Conservation (phyloP, 768 basidiomycete genomes). For the Pleurotus salmoneostramineus region DNA sequence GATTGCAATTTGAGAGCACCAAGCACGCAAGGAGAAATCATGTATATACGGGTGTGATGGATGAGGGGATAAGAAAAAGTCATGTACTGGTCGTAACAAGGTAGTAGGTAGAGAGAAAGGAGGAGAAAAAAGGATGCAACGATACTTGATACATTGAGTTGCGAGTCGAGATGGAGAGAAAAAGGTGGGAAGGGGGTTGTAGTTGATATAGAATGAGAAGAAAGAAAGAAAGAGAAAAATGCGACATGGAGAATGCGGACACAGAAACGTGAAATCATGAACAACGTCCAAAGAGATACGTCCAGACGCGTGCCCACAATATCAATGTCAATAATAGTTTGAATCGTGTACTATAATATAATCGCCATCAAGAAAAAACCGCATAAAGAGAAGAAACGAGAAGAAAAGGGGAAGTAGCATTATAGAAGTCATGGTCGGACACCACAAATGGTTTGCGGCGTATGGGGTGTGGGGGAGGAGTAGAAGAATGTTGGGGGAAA, state of each 20-base stretch:
- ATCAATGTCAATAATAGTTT: neutral
- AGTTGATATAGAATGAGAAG: conserved; percentile 3
- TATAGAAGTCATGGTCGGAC: neutral
- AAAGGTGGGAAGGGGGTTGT: neutral
- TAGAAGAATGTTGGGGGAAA: neutral
- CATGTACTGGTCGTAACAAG: conserved; percentile 3
- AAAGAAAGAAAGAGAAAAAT: neutral
- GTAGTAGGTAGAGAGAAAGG: neutral
- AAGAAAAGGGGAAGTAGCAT: neutral
- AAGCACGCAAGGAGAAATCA: conserved; percentile 4
- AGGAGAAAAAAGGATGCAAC: neutral
- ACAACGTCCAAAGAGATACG: neutral
- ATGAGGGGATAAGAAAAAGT: neutral
- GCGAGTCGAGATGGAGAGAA: conserved; percentile 4
- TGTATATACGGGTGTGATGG: neutral
- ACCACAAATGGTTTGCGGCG: neutral
- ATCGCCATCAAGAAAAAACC: neutral
- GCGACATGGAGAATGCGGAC: neutral
- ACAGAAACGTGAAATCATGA: neutral
- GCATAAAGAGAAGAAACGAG: neutral
- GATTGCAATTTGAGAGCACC: neutral
- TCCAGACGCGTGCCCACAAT: conserved; percentile 1
- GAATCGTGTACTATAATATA: neutral
- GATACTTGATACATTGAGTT: conserved; percentile 9
- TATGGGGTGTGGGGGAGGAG: neutral